A percentile compares a stretch with the other conserved stretches of the same genome.
Conservation (phyloP, 2,329 filamentous ascomycete genomes). For the Sphaerostilbella broomeana region DNA sequence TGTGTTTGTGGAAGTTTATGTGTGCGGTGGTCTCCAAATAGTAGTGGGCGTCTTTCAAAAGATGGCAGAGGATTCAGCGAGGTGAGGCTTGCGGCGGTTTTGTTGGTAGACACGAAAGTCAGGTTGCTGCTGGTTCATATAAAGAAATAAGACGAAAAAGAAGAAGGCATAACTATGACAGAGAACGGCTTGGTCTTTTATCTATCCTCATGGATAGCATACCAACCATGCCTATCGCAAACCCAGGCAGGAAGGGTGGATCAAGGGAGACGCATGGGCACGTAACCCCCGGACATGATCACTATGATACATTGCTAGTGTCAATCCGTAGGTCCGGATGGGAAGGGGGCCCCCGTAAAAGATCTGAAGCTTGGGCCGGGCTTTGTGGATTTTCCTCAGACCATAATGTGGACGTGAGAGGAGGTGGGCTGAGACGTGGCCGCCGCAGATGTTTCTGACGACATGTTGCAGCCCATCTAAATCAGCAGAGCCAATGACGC, state of each 20-base stretch:
- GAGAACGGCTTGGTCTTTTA: constrained; percentile 25
- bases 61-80: too few relatives aligned
- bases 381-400: neutral
- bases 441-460: constrained; percentile 10
- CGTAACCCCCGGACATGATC: constrained; percentile 6
- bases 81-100: too few relatives aligned
- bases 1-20: neutral
- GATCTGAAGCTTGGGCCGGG: constrained; percentile 2
- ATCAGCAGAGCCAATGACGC: constrained; percentile 3
- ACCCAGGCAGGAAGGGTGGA: constrained; percentile 2
- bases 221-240: too few relatives aligned
- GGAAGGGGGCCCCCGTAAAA: constrained; percentile 9
- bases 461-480: constrained; percentile 7
- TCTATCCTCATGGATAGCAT: too few relatives aligned
- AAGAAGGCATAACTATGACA: constrained; percentile 15
- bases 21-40: neutral
- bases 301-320: neutral
- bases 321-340: neutral
- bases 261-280: constrained; percentile 3
- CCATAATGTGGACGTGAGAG: constrained; percentile 1
- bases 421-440: constrained; percentile 11
- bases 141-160: constrained; percentile 7
- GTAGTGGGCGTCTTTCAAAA: too few relatives aligned
- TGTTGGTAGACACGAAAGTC: too few relatives aligned
- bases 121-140: neutral